Evolutionary conservation across 176 grass and related monocot genomes (phyloP).

Genomic region (Carex kokanica): DNA sequence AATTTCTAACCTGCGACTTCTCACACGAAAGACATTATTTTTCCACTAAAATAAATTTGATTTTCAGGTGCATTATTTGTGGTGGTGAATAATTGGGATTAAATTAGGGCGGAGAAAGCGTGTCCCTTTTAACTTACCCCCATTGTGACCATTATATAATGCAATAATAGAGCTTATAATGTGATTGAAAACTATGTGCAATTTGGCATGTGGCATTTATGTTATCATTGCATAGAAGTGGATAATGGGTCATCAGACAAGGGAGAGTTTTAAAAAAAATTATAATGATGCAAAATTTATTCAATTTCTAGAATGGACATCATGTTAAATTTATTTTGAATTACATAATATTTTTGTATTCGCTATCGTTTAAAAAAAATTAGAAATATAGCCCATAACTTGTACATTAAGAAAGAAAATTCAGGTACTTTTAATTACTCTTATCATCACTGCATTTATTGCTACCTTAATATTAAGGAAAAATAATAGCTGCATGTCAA

Average conservation of each 20-base stretch:
- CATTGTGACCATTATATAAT: constrained; percentile 15
- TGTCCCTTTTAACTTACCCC: constrained; percentile 26
- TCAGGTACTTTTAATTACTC: too few species aligned
- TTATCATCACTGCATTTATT: too few species aligned
- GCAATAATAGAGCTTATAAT: constrained; percentile 25
- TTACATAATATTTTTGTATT: too few species aligned
- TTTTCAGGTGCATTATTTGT: constrained; percentile 18
- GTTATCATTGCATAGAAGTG: neutral
- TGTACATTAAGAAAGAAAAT: too few species aligned
- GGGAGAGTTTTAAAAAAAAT: neutral
- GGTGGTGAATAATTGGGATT: constrained; percentile 17
- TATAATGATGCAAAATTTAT: neutral
- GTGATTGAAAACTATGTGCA: constrained; percentile 20
- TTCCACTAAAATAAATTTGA: too few species aligned
- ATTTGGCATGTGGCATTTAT: neutral
- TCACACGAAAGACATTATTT: too few species aligned
- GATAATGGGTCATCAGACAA: neutral
- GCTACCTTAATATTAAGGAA: too few species aligned
- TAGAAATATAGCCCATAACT: too few species aligned
- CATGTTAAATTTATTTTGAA: neutral
- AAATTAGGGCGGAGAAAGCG: neutral
- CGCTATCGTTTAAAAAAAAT: too few species aligned
- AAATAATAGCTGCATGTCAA: too few species aligned
- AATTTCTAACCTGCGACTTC: too few species aligned
- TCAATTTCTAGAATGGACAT: neutral